Evolutionary conservation across 2,329 filamentous ascomycete genomes (phyloP), one percentile per base, ranked within the genome.

Genomic region (Ophiobolus disseminans): DNA sequence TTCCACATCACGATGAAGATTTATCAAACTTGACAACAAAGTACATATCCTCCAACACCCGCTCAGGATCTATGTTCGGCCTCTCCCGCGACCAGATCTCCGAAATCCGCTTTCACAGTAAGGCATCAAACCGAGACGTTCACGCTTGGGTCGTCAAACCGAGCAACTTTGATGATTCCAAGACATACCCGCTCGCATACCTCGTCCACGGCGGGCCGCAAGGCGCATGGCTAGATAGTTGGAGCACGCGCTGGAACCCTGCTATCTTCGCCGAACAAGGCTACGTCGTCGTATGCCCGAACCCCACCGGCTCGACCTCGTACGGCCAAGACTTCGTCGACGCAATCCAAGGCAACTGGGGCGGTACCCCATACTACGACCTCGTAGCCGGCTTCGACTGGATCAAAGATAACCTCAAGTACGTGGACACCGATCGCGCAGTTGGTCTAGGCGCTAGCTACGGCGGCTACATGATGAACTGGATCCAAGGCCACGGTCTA

Each of bases 231-330:
- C 76, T 73, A 23, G 87, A 94, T 63, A 78, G 81, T 21, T 95
- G 90, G 89, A 88, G 83, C 69, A 91, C 87, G 2, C 80, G 91
- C 14, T 96, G 91, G 91, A 95, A 95, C 68, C 87, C 89, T 1
- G 89, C 89, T 50, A 82, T 93, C 8, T 95, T 91, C 66, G 90
- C 91, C 3, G 90, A 95, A 70, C 89, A 93, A 74, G 91, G 91
- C 36, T 96, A 94, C 66, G 82, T 96, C 3, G 89, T 88, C 17
- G 85, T 96, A 37, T 82, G 85, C 40, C 89, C 90, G 8, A 96
- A 96, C 69, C 89, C 89, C 7, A 94, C 90, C 0, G 91, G 91
- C 14, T 89, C 85, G 63, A 91, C 89, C 4, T 88, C 90, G 3
- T 96, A 91, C 63, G 91, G 91, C 4, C 88, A 93, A 75, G 81